Percentiles rank a stretch among this genome's conserved stretches.
phyloP scores from a whole-genome alignment of 1,139 yeast species.

The Lodderomyces oxycetoniae region DNA sequence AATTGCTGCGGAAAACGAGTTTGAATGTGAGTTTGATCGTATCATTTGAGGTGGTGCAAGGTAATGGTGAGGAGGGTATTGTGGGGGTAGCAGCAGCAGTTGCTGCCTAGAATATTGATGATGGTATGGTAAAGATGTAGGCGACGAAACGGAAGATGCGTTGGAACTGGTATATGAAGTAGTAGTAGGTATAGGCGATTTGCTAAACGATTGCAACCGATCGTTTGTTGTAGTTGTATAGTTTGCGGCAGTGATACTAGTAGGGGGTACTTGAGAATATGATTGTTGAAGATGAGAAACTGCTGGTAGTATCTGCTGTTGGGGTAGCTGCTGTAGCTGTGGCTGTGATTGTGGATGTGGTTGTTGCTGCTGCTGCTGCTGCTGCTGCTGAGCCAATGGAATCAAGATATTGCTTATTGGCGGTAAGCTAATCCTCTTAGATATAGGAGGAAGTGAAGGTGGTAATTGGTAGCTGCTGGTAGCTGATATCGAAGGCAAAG shows the following conservation, averaged over 20 bases:
- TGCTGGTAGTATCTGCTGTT: slow-evolving; percentile 8
- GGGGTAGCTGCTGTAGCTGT: slow-evolving; percentile 7
- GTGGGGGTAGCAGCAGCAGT: slow-evolving; percentile 3
- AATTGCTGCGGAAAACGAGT: no score
- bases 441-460: background rate
- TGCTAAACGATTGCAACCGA: background rate
- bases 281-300: slow-evolving; percentile 9
- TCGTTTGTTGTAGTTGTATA: slow-evolving; percentile 4
- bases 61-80: slow-evolving; percentile 4
- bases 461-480: slow-evolving; percentile 1
- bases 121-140: slow-evolving; percentile 2
- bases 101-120: slow-evolving; percentile 5
- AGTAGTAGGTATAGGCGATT: slow-evolving; percentile 1
- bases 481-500: slow-evolving; percentile 5
- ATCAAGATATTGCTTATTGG: slow-evolving; percentile 33
- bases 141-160: slow-evolving; percentile 2
- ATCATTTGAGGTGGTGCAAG: slow-evolving; percentile 3
- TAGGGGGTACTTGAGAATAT: background rate
- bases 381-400: slow-evolving; percentile 5
- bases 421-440: slow-evolving; percentile 25
- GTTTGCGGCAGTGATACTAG: slow-evolving; percentile 1
- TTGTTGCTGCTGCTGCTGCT: slow-evolving; percentile 7
- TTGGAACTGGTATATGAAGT: background rate
- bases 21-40: slow-evolving; percentile 7
- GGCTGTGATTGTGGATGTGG: slow-evolving; percentile 8